Percentiles rank a stretch among this genome's conserved stretches.
Conservation (phyloP, 2,329 filamentous ascomycete species). For the Epichloe uncinata region DNA sequence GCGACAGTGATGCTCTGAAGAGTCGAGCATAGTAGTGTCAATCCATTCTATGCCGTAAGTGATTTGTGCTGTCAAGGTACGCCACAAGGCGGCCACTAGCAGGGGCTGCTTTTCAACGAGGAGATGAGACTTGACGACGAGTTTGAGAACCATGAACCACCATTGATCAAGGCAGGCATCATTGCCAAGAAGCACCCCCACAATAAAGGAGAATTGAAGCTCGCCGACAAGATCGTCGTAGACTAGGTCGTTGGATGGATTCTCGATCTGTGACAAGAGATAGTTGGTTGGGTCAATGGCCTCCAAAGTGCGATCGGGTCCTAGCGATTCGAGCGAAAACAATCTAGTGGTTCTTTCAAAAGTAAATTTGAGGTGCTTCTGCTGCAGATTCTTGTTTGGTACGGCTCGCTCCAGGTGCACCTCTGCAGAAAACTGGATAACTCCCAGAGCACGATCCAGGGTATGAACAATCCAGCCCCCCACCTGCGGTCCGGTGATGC, state of each 20-base stretch:
- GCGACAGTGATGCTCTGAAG: constrained; percentile 16
- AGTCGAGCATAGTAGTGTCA: constrained; percentile 29
- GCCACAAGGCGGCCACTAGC: constrained; percentile 34
- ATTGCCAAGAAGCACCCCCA: constrained; percentile 44
- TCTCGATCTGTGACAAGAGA: constrained; percentile 27
- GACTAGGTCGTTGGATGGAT: constrained; percentile 10
- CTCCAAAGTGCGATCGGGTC: constrained; percentile 27
- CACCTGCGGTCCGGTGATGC: constrained; percentile 29
- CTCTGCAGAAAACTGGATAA: constrained; percentile 23
- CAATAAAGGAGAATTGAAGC: constrained; percentile 46
- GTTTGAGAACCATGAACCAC: constrained; percentile 39
- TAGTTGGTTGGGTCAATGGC: constrained; percentile 36
- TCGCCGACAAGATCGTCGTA: constrained; percentile 41
- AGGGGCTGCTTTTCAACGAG: constrained; percentile 29
- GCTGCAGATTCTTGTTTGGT: constrained; percentile 17
- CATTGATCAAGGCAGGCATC: constrained; percentile 48
- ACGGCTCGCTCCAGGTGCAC: constrained; percentile 27
- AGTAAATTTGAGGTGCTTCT: constrained; percentile 33
- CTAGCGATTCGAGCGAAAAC: constrained; percentile 26
- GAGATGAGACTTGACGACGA: constrained; percentile 36
- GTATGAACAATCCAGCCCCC: constrained; percentile 41
- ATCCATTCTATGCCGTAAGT: constrained; percentile 37
- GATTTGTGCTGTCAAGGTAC: constrained; percentile 40
- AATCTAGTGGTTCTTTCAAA: constrained; percentile 30
- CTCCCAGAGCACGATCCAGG: constrained; percentile 35